Evolutionary conservation across 2,329 filamentous ascomycete genomes (phyloP).

Genomic region (Aspergillus fijiensis): DNA sequence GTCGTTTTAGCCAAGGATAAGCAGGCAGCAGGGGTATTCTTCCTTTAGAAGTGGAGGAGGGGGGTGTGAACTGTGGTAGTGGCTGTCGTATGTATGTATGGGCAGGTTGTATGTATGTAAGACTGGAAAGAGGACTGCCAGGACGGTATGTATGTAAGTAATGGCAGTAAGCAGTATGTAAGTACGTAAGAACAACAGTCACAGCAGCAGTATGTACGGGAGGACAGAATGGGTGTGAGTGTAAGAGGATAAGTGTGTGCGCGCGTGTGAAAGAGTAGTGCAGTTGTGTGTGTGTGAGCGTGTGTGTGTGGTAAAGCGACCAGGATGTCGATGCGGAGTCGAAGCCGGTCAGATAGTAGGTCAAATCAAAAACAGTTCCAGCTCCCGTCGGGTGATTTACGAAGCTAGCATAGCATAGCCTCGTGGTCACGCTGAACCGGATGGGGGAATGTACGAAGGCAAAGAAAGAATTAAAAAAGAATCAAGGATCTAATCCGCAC

Average conservation of each 20-base stretch:
- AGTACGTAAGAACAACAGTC: constrained; percentile 3
- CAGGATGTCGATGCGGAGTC: constrained; percentile 29
- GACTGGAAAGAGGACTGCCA: constrained; percentile 6
- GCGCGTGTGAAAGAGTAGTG: constrained; percentile 7
- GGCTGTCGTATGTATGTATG: background rate
- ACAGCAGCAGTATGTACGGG: background rate
- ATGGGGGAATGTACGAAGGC: constrained; percentile 9
- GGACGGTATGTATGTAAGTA: constrained; percentile 15
- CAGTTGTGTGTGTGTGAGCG: background rate
- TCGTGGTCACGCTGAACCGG: constrained; percentile 28
- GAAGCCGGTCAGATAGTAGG: constrained; percentile 22
- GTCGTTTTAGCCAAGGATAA: constrained; percentile 18
- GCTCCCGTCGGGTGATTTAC: constrained; percentile 34
- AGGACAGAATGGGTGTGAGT: background rate
- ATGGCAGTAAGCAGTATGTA: constrained; percentile 11
- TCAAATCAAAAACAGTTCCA: constrained; percentile 28
- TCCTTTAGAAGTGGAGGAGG: constrained; percentile 1
- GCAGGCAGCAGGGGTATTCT: constrained; percentile 17
- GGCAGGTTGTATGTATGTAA: constrained; percentile 6
- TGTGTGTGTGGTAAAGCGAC: constrained; percentile 18
- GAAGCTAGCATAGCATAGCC: constrained; percentile 36
- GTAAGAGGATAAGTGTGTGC: background rate
- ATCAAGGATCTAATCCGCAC: constrained; percentile 15
- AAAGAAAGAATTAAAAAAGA: constrained; percentile 16
- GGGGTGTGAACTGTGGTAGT: constrained; percentile 6